phyloP scores from a whole-genome alignment of 2,329 filamentous ascomycete species.

The Xylariaceae sp. region DNA sequence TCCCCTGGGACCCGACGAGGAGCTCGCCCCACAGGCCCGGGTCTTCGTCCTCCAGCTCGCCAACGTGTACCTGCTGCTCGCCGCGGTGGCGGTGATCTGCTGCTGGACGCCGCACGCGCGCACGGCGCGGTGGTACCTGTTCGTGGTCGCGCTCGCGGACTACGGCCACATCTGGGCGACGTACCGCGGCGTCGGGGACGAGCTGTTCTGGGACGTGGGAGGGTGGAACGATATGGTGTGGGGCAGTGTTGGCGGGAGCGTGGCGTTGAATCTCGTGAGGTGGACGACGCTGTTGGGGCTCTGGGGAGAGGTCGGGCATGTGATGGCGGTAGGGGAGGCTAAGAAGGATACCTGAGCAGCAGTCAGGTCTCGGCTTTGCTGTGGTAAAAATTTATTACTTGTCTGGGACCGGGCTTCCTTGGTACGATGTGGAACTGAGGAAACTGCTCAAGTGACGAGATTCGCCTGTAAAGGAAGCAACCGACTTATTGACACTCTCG shows the following conservation, averaged over 20 bases:
- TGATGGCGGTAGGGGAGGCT: neutral
- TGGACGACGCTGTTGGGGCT: constrained; percentile 21
- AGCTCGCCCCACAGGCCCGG: constrained; percentile 12
- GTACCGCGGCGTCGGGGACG: constrained; percentile 24
- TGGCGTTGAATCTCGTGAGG: constrained; percentile 23
- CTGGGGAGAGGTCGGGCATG: constrained; percentile 19
- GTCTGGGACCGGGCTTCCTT: too few species aligned
- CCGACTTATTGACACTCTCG: too few species aligned
- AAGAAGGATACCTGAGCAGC: constrained; percentile 11
- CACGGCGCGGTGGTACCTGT: constrained; percentile 22
- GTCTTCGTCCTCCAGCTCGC: constrained; percentile 23
- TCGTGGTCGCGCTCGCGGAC: constrained; percentile 28
- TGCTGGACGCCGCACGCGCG: constrained; percentile 23
- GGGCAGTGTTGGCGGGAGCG: constrained; percentile 23
- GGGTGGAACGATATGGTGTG: constrained; percentile 28
- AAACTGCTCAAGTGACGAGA: too few species aligned
- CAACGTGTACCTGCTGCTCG: constrained; percentile 29
- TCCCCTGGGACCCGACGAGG: constrained; percentile 2
- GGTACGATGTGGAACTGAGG: too few species aligned
- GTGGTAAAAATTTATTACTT: too few species aligned
- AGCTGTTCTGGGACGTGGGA: constrained; percentile 18
- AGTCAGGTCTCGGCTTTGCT: too few species aligned
- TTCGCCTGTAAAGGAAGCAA: too few species aligned
- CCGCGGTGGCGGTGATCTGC: constrained; percentile 24
- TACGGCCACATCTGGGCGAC: constrained; percentile 30